Evolutionary conservation across 2,329 filamentous ascomycete species (phyloP), one percentile per base, ranked within the genome.

Genomic region (Alternaria sp.): DNA sequence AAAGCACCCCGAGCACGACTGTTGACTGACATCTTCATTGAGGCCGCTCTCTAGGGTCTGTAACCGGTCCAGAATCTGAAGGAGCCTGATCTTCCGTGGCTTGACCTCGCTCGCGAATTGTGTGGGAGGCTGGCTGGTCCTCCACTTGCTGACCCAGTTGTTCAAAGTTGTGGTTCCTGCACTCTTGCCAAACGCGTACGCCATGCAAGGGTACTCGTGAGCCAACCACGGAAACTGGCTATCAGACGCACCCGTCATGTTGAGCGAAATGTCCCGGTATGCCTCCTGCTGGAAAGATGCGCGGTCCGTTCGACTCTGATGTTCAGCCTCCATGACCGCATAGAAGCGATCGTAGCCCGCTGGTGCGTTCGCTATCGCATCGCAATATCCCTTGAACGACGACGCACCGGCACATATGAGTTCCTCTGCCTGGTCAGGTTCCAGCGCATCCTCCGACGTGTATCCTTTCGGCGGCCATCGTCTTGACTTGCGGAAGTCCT

Each of bases 81-180:
- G 69, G 12, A 92, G 82, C 55, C 85, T 85, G 64, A 91, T 86
- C 44, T 88, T 86, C 55, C 89, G 87, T n/a, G 89, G 87, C 61
- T 84, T 80, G 18, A 88, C 79, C 2, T 87, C 87, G 4, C 87
- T 83, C 68, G 89, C 88, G 57, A 90, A 83, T 8, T 86, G 84
- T 49, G 89, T 87, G 2, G 82, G 76, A 3, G 88, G 86, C 20
- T 87, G 86, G 6, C 86, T 76, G 30, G 80, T 83, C 60, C 89
- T 89, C 18, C 85, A 87, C 66, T 87, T 83, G 59, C 86, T 84
- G 12, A 87, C 86, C 87, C 90, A 93, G 66, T 89, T 87, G 70
- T 91, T 92, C 55, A 94, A 81, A 0, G 90, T 92, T 55, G 91
- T 87, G 1, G 91, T 93, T 6, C 91, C 91, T 0, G 90, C 88